These are phyloP conservation scores for Apophysomyces sp. DNA, from an alignment of 371 early-diverging fungal genomes.

Conservation along the genomic window DNA sequence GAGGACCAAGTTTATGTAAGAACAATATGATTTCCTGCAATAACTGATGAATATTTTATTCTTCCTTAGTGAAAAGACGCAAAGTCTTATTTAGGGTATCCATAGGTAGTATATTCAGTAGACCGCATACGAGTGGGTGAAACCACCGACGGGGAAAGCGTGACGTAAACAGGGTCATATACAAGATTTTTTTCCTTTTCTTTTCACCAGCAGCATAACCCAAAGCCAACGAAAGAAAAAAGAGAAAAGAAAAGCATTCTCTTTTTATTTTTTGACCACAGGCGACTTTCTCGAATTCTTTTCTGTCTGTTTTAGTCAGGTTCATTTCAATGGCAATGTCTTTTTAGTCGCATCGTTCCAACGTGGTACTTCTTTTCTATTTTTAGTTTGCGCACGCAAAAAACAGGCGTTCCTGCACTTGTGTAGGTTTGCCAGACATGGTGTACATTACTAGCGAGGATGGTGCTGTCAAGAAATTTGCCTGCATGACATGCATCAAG, in stretches of 20 bases:
- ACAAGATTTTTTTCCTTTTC: background rate
- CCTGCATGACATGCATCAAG: conserved; percentile 48
- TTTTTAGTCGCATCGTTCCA: conserved; percentile 3
- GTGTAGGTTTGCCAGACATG: conserved; percentile 13
- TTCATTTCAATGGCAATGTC: background rate
- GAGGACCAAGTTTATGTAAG: too few species aligned
- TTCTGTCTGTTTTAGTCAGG: background rate
- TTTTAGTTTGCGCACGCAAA: conserved; percentile 5
- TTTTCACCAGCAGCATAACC: background rate
- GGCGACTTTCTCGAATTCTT: background rate
- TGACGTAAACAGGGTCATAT: background rate
- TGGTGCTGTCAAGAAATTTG: conserved; percentile 38
- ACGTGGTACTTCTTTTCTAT: conserved; percentile 25
- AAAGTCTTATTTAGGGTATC: too few species aligned
- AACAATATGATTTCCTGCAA: too few species aligned
- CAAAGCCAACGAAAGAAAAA: background rate
- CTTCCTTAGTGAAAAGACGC: too few species aligned
- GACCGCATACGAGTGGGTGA: background rate
- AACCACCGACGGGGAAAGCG: background rate
- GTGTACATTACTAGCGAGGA: conserved; percentile 32
- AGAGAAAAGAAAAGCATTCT: background rate
- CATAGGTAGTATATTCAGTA: too few species aligned
- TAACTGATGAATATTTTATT: too few species aligned
- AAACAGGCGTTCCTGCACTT: background rate
- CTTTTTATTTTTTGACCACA: background rate